Evolutionary conservation across 164 flowering plant species (phyloP), one percentile per base, ranked within the genome.

Genomic region (Magnolia kwangsiensis): DNA sequence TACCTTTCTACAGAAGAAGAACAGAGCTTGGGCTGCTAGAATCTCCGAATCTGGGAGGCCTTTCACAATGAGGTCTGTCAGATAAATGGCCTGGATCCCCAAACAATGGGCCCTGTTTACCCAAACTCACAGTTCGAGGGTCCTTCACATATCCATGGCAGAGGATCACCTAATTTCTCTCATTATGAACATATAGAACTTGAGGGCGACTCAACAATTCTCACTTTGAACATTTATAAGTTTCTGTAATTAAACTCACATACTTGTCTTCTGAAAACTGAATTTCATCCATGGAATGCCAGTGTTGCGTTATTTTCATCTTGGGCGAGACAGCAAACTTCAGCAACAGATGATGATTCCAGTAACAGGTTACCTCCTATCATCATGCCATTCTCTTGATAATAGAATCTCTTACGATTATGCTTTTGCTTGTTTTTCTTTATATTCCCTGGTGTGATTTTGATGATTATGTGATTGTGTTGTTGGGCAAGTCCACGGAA

Each of bases 251-350:
- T 37, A 37, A 7, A 37, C 45, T 37, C 45, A 4, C 45, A 37
- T 37, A 59, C 66, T 19, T 6, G 9, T 55, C 27, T 5, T 7
- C 19, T 51, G 65, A 29, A 5, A 74, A 65, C 63, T 14, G 45
- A 59, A 19, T 19, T 75, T 58, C 55, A 37, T 75, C 29, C 31
- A 24, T 58, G 69, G 71, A 61, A 45, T 77, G 72, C 67, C 89
- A 96, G 98, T 83, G 98, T 94, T 79, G 97, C 98, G 3, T 91
- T 94, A 27, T 96, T 93, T 77, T 63, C 89, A 64, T 87, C 97
- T 50, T 96, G 98, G 98, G 98, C 97, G 10, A 89, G 91, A 1
- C 85, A 89, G 71, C 63, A 7, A 50, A 70, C n/a, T 19, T 63
- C 50, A 51, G 79, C 83, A 72, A 55, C 82, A 50, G 84, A 77